Base-by-base conservation (phyloP, 2,329 filamentous ascomycete genomes). In the Bertia moriformis region DNA sequence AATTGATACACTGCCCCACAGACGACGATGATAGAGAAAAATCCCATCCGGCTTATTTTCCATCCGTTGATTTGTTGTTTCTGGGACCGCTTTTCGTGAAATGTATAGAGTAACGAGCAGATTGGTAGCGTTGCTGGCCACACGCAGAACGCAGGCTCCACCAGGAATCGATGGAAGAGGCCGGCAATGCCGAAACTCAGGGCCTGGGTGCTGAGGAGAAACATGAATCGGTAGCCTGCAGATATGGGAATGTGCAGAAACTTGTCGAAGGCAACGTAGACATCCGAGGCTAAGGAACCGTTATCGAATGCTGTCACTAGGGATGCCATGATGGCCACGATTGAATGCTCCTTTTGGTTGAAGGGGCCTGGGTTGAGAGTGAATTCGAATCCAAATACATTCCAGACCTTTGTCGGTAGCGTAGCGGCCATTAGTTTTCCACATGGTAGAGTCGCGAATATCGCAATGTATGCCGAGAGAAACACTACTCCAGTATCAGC, bases 351-450 rank as follows among this genome's bases (percentile, higher is more conserved):
- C 42, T 55, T 55, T 19, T 46, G 47, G 19, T 51, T 55, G 24
- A 55, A 56, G 2, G 46, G 50, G 0, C 51, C 51, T 2, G 53
- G 53, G 15, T 56, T 56, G 3, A 56, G 19, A 7, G 44, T 46
- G 24, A 29, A 29, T 19, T 18, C 20, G 5, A 41, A 45, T 18
- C 43, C 43, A 14, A 43, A 39, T 17, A 44, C 29, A 10, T 30
- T 38, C 19, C 35, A 40, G 19, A 12, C 40, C 4, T n/a, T 44
- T 13, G 36, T 42, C 14, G 42, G 45, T 13, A 45, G 38, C 4
- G 39, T 18, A 14, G 19, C 19, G 14, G 29, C 39, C 41, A 45
- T 42, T 14, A 44, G 24, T 24, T 37, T 30, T 19, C 44, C 44
- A 18, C 39, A 37, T 14, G 44, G 44, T 14, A 43, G 40, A 2